These are phyloP conservation scores for Candida succiphila DNA, from an alignment of 805 yeast species.

Conservation along the genomic window DNA sequence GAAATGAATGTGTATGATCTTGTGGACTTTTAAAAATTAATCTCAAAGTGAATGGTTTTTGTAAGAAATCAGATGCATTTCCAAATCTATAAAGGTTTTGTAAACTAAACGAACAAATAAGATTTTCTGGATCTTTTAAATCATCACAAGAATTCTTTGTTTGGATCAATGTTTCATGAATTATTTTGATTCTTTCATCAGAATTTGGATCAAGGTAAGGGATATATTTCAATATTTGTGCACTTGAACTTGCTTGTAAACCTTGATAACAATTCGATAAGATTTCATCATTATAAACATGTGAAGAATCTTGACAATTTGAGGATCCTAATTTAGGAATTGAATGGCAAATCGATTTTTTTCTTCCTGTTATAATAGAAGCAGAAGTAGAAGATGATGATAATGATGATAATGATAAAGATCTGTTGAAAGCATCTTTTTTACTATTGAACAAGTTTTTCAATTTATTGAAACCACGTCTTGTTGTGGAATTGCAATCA, in stretches of 20 bases:
- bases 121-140: conserved; percentile 2
- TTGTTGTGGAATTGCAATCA: no score
- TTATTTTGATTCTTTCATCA: no score
- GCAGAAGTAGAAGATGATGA: neutral
- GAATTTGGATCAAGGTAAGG: no score
- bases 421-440: neutral
- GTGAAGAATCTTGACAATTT: neutral
- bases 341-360: neutral
- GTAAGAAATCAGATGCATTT: conserved; percentile 19
- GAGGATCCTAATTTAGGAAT: neutral
- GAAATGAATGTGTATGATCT: conserved; percentile 14
- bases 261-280: no score
- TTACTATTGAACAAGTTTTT: no score
- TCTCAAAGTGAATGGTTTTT: conserved; percentile 21
- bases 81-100: conserved; percentile 22
- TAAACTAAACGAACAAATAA: conserved; percentile 13
- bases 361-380: no score
- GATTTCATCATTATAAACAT: neutral
- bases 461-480: no score
- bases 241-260: no score
- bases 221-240: no score
- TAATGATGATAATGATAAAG: neutral
- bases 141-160: neutral
- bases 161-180: no score
- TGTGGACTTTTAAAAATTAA: conserved; percentile 17